Evolutionary conservation across 2,329 filamentous ascomycete genomes (phyloP), one percentile per base, ranked within the genome.

Genomic region (Leptodontidium sp.): DNA sequence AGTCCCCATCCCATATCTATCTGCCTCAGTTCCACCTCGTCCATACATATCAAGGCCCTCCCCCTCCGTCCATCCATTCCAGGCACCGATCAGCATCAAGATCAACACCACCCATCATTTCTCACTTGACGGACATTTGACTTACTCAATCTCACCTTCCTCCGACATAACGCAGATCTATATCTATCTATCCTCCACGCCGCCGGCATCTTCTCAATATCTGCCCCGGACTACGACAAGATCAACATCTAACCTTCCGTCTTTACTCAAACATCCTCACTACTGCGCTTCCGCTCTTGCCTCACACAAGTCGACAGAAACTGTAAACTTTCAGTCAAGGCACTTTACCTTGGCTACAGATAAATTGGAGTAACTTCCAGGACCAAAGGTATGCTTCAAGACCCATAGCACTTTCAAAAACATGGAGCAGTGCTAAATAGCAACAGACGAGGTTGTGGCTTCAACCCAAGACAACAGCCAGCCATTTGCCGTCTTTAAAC

Each of bases 401-500:
- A 50, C 17, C 45, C 14, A 47, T 38, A 38, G 35, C 43, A 21
- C 47, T 38, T 64, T 58, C 35, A 7, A 15, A 32, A 6, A 17
- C 35, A 38, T 21, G 24, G 49, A 66, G 59, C 45, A 50, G 58
- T 61, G 52, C 72, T 75, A 63, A 74, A 62, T 50, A 43, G 26
- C 15, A 29, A 24, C 59, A 75, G 74, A 73, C 69, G 71, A 70
- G 64, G 70, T 73, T 73, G 71, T 74, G 74, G 74, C 71, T 73
- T 71, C 65, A 61, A 64, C 47, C 65, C 61, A 66, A 66, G 66
- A 69, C 70, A 74, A 64, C 55, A 71, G 67, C 73, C 70, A 71
- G 70, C 71, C 67, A 66, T 72, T 72, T 69, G 70, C 72, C 68
- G 75, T 76, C 74, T 75, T 0, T 94, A 94, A 0, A 85, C 97